These are phyloP conservation scores for Plasmodium falciparum DNA, from an alignment of 169 alveolate genomes.

Conservation along the genomic window DNA sequence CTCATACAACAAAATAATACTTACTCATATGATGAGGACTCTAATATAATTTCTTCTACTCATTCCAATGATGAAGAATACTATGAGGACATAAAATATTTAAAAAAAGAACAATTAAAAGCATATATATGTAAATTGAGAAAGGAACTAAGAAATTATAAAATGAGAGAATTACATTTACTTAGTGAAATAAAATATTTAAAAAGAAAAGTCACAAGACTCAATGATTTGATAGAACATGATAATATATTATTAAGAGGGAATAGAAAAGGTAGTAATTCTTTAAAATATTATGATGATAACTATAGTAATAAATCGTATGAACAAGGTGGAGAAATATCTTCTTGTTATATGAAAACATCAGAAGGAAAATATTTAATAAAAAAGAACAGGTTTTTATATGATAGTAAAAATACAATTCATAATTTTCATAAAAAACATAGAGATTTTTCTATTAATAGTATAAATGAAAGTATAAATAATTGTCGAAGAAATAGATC, in stretches of 20 bases:
- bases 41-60: no score
- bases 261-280: not conserved
- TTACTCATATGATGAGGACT: no score
- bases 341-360: no score
- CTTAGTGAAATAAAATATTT: constrained; percentile 54
- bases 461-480: constrained; percentile 67
- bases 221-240: constrained; percentile 40
- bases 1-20: not conserved
- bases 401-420: not conserved
- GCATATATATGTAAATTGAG: constrained; percentile 67
- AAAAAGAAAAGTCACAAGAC: constrained; percentile 54
- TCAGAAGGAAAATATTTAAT: no score
- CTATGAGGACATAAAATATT: constrained; percentile 54
- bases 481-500: constrained; percentile 21
- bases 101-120: constrained; percentile 57
- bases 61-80: not conserved
- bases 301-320: no score
- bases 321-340: no score
- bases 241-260: constrained; percentile 35
- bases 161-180: constrained; percentile 35
- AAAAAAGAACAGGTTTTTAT: no score
- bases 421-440: not conserved
- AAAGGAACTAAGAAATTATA: constrained; percentile 53
- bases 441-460: constrained; percentile 31
- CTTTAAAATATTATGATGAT: no score